These are phyloP conservation scores for Botrytis tulipae DNA, from an alignment of 2,329 filamentous ascomycete genomes.

Conservation along the genomic window DNA sequence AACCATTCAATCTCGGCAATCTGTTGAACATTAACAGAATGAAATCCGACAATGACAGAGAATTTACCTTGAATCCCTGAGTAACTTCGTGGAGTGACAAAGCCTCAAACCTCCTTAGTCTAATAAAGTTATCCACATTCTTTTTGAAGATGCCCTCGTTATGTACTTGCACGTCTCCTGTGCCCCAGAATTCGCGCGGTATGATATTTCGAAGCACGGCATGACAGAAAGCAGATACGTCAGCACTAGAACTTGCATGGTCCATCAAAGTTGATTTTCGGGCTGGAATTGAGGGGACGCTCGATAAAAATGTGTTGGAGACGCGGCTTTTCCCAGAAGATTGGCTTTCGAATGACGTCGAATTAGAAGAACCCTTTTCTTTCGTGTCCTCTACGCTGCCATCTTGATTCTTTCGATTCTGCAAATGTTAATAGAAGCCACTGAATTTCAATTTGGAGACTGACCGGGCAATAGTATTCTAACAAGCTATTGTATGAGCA, in stretches of 20 bases:
- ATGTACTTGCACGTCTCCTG: constrained; percentile 47
- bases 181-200: constrained; percentile 73
- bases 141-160: constrained; percentile 64
- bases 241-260: constrained; percentile 62
- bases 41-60: background rate
- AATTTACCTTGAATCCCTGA: constrained; percentile 69
- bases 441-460: constrained; percentile 10
- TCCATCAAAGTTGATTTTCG: constrained; percentile 51
- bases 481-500: constrained; percentile 82
- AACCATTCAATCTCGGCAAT: constrained; percentile 73
- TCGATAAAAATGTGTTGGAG: constrained; percentile 20
- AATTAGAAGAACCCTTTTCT: constrained; percentile 29
- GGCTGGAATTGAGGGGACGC: constrained; percentile 39
- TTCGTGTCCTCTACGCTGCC: background rate
- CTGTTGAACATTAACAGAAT: constrained; percentile 43
- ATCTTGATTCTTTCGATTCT: constrained; percentile 20
- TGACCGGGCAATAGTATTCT: constrained; percentile 72
- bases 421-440: constrained; percentile 20
- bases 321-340: constrained; percentile 7
- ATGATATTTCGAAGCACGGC: constrained; percentile 71
- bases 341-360: constrained; percentile 32
- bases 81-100: constrained; percentile 75
- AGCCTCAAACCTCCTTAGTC: constrained; percentile 75
- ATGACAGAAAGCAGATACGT: constrained; percentile 84
- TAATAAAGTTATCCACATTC: constrained; percentile 75